Evolutionary conservation across 306 rosid genomes (phyloP).

Genomic region (Cicer cuneatum): DNA sequence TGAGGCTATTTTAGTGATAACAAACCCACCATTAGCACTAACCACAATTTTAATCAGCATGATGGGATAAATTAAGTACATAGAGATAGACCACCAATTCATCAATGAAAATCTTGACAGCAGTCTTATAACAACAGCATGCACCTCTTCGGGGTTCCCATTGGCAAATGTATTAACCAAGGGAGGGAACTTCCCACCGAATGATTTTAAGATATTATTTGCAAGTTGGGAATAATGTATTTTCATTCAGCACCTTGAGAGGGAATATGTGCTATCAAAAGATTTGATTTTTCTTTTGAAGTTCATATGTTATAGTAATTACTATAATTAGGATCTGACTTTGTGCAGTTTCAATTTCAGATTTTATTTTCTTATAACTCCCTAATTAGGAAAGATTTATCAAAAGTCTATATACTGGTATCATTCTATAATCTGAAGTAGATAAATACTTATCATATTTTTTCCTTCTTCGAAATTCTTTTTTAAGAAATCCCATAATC

Average conservation of each 20-base stretch:
- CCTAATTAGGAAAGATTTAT: neutral
- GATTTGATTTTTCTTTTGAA: neutral
- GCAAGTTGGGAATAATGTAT: neutral
- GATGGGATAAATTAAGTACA: neutral
- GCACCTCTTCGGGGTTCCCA: neutral
- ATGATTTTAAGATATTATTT: neutral
- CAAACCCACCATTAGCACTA: no score
- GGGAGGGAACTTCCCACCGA: neutral
- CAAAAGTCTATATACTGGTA: neutral
- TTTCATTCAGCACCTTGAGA: neutral
- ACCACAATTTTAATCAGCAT: neutral
- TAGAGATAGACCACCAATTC: neutral
- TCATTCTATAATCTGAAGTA: conserved; percentile 16
- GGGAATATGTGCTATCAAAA: neutral
- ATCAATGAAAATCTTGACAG: neutral
- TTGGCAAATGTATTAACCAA: neutral
- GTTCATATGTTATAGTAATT: neutral
- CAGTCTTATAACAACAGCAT: neutral
- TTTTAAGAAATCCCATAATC: conserved; percentile 8
- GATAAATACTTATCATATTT: neutral
- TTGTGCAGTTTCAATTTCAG: neutral
- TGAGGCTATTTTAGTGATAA: no score
- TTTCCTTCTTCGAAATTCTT: neutral
- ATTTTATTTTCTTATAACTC: neutral
- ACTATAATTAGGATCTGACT: neutral